These are phyloP conservation scores for Gomphus bonarii DNA, from an alignment of 1,284 basidiomycete species.

Conservation along the genomic window DNA sequence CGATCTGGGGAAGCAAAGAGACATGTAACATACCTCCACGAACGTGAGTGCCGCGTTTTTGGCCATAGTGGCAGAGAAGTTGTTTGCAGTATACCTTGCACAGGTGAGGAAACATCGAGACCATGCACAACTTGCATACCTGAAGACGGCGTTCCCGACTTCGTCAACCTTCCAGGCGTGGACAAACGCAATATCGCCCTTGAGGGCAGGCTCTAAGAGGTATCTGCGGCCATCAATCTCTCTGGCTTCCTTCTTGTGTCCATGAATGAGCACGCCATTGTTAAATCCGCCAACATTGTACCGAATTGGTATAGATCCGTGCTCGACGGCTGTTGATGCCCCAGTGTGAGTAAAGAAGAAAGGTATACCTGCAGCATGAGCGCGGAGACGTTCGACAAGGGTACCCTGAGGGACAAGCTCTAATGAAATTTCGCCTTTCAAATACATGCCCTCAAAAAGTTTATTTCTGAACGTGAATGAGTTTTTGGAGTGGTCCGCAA, in stretches of 20 bases:
- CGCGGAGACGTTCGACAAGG: slow-evolving; percentile 83
- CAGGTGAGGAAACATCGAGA: background rate
- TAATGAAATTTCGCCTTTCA: slow-evolving; percentile 71
- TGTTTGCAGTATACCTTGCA: slow-evolving; percentile 74
- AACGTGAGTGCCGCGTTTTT: slow-evolving; percentile 86
- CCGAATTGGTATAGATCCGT: slow-evolving; percentile 64
- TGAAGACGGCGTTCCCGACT: slow-evolving; percentile 77
- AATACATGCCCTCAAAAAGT: slow-evolving; percentile 67
- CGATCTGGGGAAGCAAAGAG: background rate
- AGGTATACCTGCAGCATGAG: slow-evolving; percentile 91
- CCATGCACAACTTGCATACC: slow-evolving; percentile 31
- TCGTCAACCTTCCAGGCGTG: slow-evolving; percentile 95
- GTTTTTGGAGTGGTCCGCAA: background rate
- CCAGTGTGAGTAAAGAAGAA: slow-evolving; percentile 96
- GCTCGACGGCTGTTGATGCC: slow-evolving; percentile 79
- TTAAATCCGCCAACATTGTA: slow-evolving; percentile 60
- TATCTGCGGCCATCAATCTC: slow-evolving; percentile 79
- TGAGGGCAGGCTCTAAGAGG: slow-evolving; percentile 80
- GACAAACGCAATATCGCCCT: slow-evolving; percentile 84
- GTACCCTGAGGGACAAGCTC: slow-evolving; percentile 90
- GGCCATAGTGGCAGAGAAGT: slow-evolving; percentile 83
- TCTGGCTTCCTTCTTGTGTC: slow-evolving; percentile 70
- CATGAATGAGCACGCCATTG: slow-evolving; percentile 56
- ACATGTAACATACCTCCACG: slow-evolving; percentile 54
- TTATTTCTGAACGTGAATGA: slow-evolving; percentile 47